Percentiles rank a stretch among this genome's conserved stretches.
Conservation (phyloP, 2,329 filamentous ascomycete genomes). For the Rasamsonia emersonii region DNA sequence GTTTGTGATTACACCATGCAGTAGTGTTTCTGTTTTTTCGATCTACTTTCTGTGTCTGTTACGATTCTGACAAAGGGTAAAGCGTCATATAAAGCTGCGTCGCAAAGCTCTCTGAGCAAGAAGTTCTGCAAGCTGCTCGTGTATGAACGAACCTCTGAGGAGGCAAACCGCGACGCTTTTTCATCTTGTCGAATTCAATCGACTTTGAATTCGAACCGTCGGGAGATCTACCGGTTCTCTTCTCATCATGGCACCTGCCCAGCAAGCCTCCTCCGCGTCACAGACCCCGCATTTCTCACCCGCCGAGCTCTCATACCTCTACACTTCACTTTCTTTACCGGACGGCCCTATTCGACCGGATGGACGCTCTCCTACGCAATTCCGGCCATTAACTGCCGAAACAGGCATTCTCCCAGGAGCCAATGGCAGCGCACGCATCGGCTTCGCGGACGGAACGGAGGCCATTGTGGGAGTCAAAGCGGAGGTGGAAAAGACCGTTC, state of each 20-base stretch:
- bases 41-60: too few species aligned
- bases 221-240: too few species aligned
- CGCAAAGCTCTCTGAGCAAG: too few species aligned
- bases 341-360: slow-evolving; percentile 72
- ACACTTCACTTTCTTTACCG: slow-evolving; percentile 75
- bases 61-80: too few species aligned
- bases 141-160: too few species aligned
- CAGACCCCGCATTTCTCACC: slow-evolving; percentile 66
- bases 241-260: slow-evolving; percentile 53
- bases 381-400: slow-evolving; percentile 84
- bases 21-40: too few species aligned
- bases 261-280: slow-evolving; percentile 46
- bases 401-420: slow-evolving; percentile 80
- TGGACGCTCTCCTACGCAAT: slow-evolving; percentile 71
- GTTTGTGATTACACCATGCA: too few species aligned
- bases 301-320: slow-evolving; percentile 91
- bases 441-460: slow-evolving; percentile 90
- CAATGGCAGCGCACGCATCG: slow-evolving; percentile 87
- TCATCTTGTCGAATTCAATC: too few species aligned
- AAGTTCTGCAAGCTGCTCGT: too few species aligned
- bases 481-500: slow-evolving; percentile 69
- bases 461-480: slow-evolving; percentile 94
- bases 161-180: too few species aligned
- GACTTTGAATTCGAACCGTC: too few species aligned
- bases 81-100: too few species aligned